Conservation (phyloP, 2,329 filamentous ascomycete species). For the Aspergillus sp. region DNA sequence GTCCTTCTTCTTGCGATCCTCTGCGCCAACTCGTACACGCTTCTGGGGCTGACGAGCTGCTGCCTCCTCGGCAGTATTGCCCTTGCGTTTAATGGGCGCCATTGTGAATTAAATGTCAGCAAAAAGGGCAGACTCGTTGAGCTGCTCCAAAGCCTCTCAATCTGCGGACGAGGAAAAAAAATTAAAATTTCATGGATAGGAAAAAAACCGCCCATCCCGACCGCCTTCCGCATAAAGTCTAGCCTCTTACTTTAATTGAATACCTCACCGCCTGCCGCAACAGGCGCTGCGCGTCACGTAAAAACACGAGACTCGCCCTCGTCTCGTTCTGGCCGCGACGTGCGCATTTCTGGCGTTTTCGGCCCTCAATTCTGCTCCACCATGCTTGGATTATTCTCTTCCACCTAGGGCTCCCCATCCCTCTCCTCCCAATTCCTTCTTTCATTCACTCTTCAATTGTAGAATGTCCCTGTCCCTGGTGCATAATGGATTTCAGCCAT, state of each 20-base stretch:
- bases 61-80: conserved; percentile 32
- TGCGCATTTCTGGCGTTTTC: background rate
- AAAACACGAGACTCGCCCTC: conserved; percentile 13
- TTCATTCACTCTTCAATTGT: conserved; percentile 6
- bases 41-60: conserved; percentile 34
- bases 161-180: conserved; percentile 13
- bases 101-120: conserved; percentile 27
- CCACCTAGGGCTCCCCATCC: conserved; percentile 5
- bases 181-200: conserved; percentile 13
- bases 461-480: conserved; percentile 16
- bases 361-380: conserved; percentile 13
- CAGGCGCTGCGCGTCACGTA: conserved; percentile 18
- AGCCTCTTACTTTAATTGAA: conserved; percentile 3
- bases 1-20: conserved; percentile 28
- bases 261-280: conserved; percentile 12
- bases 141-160: conserved; percentile 19
- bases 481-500: conserved; percentile 27
- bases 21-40: conserved; percentile 35
- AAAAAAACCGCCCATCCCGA: conserved; percentile 8
- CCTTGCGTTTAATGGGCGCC: conserved; percentile 44
- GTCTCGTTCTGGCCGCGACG: background rate
- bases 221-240: conserved; percentile 11
- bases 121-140: conserved; percentile 18
- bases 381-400: conserved; percentile 10
- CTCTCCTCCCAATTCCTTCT: conserved; percentile 2